phyloP scores from a whole-genome alignment of 768 basidiomycete species.

The Rhizopogon sp. region DNA sequence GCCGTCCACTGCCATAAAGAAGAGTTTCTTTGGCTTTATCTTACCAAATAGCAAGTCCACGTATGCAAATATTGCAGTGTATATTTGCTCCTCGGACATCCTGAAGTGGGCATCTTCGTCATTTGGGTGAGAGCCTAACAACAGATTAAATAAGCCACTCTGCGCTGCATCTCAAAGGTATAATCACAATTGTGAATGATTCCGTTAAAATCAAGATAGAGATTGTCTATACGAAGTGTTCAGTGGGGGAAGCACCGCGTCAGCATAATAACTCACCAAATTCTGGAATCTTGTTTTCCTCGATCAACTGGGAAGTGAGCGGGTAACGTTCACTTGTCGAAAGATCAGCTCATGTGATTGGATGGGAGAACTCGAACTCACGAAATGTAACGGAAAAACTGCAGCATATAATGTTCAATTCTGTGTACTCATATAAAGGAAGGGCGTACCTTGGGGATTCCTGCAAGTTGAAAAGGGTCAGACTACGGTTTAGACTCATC shows the following conservation, averaged over 20 bases:
- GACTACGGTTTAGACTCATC: background rate
- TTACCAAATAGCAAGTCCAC: constrained; percentile 95
- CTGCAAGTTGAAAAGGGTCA: constrained; percentile 22
- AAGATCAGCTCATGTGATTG: constrained; percentile 8
- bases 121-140: constrained; percentile 85
- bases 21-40: constrained; percentile 96
- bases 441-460: constrained; percentile 59
- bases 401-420: constrained; percentile 8
- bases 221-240: constrained; percentile 53
- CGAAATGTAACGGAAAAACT: constrained; percentile 99
- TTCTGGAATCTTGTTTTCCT: constrained; percentile 98
- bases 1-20: constrained; percentile 98
- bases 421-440: background rate
- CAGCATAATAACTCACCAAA: constrained; percentile 56
- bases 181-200: constrained; percentile 77
- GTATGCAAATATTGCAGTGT: constrained; percentile 94
- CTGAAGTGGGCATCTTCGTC: constrained; percentile 96
- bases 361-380: constrained; percentile 31
- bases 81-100: constrained; percentile 94
- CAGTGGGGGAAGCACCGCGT: constrained; percentile 3
- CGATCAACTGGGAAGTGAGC: constrained; percentile 93
- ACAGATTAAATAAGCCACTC: background rate
- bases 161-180: background rate
- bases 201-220: constrained; percentile 93
- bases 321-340: constrained; percentile 86